These are phyloP conservation scores for Kwoniella dejecticola DNA, from an alignment of 768 basidiomycete genomes.

Conservation along the genomic window DNA sequence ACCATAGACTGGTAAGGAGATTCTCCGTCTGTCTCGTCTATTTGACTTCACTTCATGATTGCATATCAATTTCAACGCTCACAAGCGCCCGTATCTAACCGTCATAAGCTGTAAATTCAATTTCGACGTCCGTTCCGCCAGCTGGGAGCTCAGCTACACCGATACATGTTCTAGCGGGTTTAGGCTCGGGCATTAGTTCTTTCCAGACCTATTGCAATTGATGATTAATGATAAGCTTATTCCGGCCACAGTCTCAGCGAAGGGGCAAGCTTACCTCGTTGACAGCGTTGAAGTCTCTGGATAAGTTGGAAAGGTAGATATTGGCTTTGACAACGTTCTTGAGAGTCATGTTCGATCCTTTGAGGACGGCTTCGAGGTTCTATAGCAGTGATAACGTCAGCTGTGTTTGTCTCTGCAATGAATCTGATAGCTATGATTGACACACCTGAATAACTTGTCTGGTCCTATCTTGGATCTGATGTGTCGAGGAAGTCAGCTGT, in stretches of 20 bases:
- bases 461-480: constrained; percentile 47
- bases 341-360: constrained; percentile 43
- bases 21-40: no score
- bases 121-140: constrained; percentile 53
- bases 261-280: constrained; percentile 38
- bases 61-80: no score
- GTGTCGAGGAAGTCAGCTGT: not conserved
- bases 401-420: not conserved
- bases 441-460: constrained; percentile 47
- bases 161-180: constrained; percentile 53
- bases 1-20: no score
- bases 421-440: not conserved
- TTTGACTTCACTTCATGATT: no score
- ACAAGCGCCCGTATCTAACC: constrained; percentile 30
- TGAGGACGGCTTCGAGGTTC: constrained; percentile 52
- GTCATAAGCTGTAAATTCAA: constrained; percentile 51
- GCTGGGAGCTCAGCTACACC: constrained; percentile 50
- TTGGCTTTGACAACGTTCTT: constrained; percentile 52
- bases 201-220: constrained; percentile 38
- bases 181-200: constrained; percentile 49
- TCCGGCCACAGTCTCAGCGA: no score
- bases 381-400: constrained; percentile 6
- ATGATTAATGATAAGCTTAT: no score
- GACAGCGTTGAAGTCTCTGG: constrained; percentile 42
- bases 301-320: constrained; percentile 52